Conservation (phyloP, 2,329 filamentous ascomycete genomes). For the Sporothrix phasma region DNA sequence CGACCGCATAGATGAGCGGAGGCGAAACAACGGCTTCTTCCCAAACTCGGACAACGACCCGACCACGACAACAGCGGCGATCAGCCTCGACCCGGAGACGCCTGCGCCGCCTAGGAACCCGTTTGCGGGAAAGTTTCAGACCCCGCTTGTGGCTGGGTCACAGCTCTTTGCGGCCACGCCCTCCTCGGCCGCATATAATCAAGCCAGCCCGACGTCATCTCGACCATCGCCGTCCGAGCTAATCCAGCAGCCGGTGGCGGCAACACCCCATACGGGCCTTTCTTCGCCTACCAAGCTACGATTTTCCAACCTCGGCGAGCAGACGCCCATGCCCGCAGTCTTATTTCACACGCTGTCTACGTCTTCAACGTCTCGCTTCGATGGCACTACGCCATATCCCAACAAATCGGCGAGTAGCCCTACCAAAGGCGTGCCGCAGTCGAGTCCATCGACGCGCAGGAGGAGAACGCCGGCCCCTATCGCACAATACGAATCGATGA, state of each 20-base stretch:
- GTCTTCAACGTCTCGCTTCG: slow-evolving; percentile 10
- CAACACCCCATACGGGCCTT: slow-evolving; percentile 35
- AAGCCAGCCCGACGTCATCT: slow-evolving; percentile 45
- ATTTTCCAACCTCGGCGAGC: slow-evolving; percentile 6
- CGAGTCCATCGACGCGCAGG: slow-evolving; percentile 7
- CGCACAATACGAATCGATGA: slow-evolving; percentile 36
- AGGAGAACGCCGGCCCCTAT: slow-evolving; percentile 25
- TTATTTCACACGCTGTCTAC: slow-evolving; percentile 8
- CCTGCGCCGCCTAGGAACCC: slow-evolving; percentile 40
- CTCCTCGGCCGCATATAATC: slow-evolving; percentile 41
- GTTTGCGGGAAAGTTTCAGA: slow-evolving; percentile 32
- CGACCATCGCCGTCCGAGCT: slow-evolving; percentile 44
- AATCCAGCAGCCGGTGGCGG: slow-evolving; percentile 27
- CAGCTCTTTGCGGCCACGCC: slow-evolving; percentile 49
- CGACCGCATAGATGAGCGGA: background rate
- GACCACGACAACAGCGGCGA: background rate
- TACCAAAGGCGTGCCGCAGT: background rate
- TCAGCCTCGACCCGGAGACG: slow-evolving; percentile 33
- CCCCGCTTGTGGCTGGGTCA: slow-evolving; percentile 31
- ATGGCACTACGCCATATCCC: slow-evolving; percentile 4
- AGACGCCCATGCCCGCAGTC: slow-evolving; percentile 7
- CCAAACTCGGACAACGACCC: slow-evolving; percentile 12
- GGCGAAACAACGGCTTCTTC: slow-evolving; percentile 2
- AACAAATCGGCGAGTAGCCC: background rate
- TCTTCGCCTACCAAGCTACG: slow-evolving; percentile 43